Evolutionary conservation across 805 yeast species (phyloP).

Genomic region (Kuraishia ogatae): DNA sequence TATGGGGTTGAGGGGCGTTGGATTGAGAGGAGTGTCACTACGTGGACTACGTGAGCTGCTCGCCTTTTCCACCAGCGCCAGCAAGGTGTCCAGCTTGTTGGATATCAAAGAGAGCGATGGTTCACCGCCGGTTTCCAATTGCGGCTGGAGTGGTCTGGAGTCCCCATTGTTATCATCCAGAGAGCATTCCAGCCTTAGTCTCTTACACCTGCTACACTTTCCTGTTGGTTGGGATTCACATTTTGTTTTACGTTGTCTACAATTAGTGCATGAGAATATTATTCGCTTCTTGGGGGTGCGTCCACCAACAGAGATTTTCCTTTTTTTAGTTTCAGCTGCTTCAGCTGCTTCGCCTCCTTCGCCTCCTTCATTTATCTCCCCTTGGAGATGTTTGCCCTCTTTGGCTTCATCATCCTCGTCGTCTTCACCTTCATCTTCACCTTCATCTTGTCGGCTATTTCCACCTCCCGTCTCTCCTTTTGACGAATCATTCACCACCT

Average conservation of each 20-base stretch:
- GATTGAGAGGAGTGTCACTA: background rate
- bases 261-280: conserved; percentile 35
- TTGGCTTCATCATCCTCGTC: too few species aligned
- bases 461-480: background rate
- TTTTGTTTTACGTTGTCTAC: conserved; percentile 49
- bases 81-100: background rate
- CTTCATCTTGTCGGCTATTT: background rate
- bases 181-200: conserved; percentile 40
- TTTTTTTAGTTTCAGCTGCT: background rate
- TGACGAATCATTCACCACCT: conserved; percentile 7
- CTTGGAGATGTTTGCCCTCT: too few species aligned
- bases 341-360: too few species aligned
- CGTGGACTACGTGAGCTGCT: too few species aligned
- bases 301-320: conserved; percentile 4
- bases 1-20: background rate
- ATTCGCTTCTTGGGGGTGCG: background rate
- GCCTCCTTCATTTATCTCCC: too few species aligned
- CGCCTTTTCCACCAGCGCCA: background rate
- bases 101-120: background rate
- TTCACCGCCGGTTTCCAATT: background rate
- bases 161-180: conserved; percentile 18
- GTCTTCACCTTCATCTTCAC: background rate
- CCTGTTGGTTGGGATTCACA: conserved; percentile 39
- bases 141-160: background rate
- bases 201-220: conserved; percentile 44